Evolutionary conservation across 1,284 basidiomycete genomes (phyloP).

Genomic region (Thecaphora frezii): DNA sequence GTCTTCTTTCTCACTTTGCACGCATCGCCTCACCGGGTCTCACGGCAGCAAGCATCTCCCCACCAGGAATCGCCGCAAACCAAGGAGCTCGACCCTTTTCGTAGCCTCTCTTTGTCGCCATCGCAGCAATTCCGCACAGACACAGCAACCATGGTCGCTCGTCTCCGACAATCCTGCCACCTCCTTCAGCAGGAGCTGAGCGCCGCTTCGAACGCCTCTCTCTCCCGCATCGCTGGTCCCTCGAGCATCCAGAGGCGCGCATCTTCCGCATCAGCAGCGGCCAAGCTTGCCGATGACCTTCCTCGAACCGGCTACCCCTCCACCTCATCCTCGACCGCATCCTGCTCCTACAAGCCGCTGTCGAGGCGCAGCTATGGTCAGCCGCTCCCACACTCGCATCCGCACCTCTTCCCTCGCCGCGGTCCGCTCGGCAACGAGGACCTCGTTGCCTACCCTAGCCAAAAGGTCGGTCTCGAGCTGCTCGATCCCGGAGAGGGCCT

Average conservation of each 20-base stretch:
- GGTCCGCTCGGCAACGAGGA: slow-evolving; percentile 31
- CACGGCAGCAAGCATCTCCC: no score
- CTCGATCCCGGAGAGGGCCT: slow-evolving; percentile 21
- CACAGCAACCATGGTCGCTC: no score
- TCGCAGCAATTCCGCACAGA: no score
- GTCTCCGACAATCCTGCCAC: no score
- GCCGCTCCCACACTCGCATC: slow-evolving; percentile 74
- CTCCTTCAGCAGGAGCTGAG: no score
- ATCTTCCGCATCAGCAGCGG: slow-evolving; percentile 29
- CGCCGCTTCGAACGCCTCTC: no score
- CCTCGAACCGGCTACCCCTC: slow-evolving; percentile 6
- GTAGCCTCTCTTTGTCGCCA: no score
- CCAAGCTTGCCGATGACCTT: slow-evolving; percentile 18
- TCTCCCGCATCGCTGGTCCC: no score
- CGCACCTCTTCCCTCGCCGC: slow-evolving; percentile 68
- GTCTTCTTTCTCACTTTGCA: no score
- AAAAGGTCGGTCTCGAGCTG: slow-evolving; percentile 3
- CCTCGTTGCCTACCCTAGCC: slow-evolving; percentile 17
- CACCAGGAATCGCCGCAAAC: no score
- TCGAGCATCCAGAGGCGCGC: slow-evolving; percentile 1
- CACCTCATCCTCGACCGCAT: slow-evolving; percentile 4
- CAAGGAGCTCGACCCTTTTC: no score
- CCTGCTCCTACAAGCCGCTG: slow-evolving; percentile 7
- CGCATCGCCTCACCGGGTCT: no score
- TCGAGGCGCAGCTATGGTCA: slow-evolving; percentile 65